Conservation (phyloP, 371 early-diverging fungal species). For the Mortierella sp. region DNA sequence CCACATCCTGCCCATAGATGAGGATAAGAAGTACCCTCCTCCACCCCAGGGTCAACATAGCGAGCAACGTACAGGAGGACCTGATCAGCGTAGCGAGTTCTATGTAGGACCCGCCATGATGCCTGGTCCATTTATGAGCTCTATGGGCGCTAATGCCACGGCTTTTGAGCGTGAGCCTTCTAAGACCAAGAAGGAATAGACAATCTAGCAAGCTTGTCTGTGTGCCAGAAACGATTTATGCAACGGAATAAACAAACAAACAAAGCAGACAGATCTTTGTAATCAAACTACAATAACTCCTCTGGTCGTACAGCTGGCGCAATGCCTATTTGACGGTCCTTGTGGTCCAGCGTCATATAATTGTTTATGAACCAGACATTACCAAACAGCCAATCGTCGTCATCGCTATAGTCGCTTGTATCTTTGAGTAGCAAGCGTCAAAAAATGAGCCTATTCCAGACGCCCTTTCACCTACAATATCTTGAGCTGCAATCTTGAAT, state of each 20-base stretch:
- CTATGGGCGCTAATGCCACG: constrained; percentile 49
- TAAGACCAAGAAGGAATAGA: constrained; percentile 33
- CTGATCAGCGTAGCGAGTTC: constrained; percentile 27
- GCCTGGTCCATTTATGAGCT: constrained; percentile 47
- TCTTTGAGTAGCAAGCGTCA: constrained; percentile 23
- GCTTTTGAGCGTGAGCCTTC: constrained; percentile 36
- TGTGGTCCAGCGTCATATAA: constrained; percentile 32
- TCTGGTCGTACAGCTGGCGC: constrained; percentile 9
- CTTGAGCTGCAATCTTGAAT: constrained; percentile 24
- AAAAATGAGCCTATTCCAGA: constrained; percentile 14
- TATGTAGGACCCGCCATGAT: constrained; percentile 45
- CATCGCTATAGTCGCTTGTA: constrained; percentile 32
- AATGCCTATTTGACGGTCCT: constrained; percentile 20
- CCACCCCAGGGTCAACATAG: constrained; percentile 29
- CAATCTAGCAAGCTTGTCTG: neutral
- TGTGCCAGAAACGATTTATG: too few species aligned
- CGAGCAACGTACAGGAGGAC: constrained; percentile 1
- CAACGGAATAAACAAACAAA: constrained; percentile 4
- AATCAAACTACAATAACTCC: neutral
- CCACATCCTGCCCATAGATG: constrained; percentile 48
- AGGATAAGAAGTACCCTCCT: constrained; percentile 39
- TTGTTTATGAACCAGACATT: constrained; percentile 33
- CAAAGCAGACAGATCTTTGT: neutral
- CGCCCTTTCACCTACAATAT: constrained; percentile 21
- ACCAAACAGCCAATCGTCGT: constrained; percentile 36